Evolutionary conservation across 1,139 yeast species (phyloP), one percentile per base, ranked within the genome.

Genomic region (Geotrichum macrosporum): DNA sequence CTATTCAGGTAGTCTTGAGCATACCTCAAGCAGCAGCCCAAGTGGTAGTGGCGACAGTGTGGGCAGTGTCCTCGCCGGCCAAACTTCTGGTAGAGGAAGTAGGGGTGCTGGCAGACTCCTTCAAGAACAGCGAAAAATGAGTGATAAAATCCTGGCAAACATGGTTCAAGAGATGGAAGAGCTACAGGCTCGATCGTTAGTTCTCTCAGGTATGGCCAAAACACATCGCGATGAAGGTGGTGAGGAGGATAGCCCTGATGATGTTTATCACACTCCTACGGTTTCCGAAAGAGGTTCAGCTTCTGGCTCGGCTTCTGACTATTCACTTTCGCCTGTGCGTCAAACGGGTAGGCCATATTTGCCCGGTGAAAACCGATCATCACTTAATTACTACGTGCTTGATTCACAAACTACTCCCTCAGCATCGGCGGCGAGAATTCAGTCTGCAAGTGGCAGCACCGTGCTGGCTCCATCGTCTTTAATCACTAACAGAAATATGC

Each of bases 121-220:
- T 16, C 49, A 33, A 12, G 33, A 45, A 20, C 56, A 56, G 29
- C 46, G 57, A 24, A 38, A 44, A 6, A 44, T 51, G 49, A 54
- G 60, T 18, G 62, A 60, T 22, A 47, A 51, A 44, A 56, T 61
- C 31, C 50, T 61, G 33, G 52, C 53, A 26, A 57, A 59, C 34
- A 60, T 61, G 62, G 58, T 59, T 41, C 53, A 51, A n/a, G 64
- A 60, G 36, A 49, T 61, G 46, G 59, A 58, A 18, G 59, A 58
- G 37, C 50, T 61, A 31, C 62, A 60, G 45, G 50, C 50, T 21
- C 53, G 57, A 22, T 57, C 63, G 4, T 9, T 33, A 10, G 38
- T 19, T 5, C 33, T 41, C 1, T 41, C 44, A 5, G 44, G 20
- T 12, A 18, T 41, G 15, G 44, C 38, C n/a, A 41, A 41, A 10